Evolutionary conservation across 805 yeast genomes (phyloP), one percentile per base, ranked within the genome.

Genomic region (Yamadazyma kitorensis): DNA sequence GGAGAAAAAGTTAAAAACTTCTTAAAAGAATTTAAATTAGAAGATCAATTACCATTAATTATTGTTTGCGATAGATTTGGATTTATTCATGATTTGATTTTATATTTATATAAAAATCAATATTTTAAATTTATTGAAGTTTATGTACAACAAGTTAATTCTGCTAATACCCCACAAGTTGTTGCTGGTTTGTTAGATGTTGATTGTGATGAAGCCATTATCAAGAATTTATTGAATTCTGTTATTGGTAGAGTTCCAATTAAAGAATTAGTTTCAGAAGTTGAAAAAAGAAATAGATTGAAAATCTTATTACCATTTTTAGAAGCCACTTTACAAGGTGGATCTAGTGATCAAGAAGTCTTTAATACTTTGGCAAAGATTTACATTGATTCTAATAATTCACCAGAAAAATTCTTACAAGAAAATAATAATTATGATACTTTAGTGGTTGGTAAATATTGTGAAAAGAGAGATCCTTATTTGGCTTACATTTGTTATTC

Each of bases 381-480:
- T 48, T 93, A 93, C 73, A 93, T 93, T 54, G 99, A 93, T 62
- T 85, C 95, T 40, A 93, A 93, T 74, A 93, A 93, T 70, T 84
- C 88, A 49, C 98, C 99, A 23, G 99, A 93, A 61, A 88, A 87
- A 62, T 93, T 93, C 72, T 75, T 93, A 69, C 82, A 80, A 57
- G 98, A 91, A 63, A 93, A 93, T 62, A 74, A 80, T 49, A 74
- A 75, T 54, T 93, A 93, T 66, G 94, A 93, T 64, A 83, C 98
- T n/a, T 70, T 86, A 48, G 84, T 84, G 51, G 97, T 93, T 47
- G 99, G 98, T 72, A 87, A 80, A 58, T 93, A 93, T 72, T 93
- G 99, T 74, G 99, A 93, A 67, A 91, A 86, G 78, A 85, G 98
- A 65, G 99, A 93, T 56, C 99, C 99, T 43, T 93, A 87, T 67